These are phyloP conservation scores for Boletus eberwhitei DNA, from an alignment of 768 basidiomycete species.

Conservation along the genomic window DNA sequence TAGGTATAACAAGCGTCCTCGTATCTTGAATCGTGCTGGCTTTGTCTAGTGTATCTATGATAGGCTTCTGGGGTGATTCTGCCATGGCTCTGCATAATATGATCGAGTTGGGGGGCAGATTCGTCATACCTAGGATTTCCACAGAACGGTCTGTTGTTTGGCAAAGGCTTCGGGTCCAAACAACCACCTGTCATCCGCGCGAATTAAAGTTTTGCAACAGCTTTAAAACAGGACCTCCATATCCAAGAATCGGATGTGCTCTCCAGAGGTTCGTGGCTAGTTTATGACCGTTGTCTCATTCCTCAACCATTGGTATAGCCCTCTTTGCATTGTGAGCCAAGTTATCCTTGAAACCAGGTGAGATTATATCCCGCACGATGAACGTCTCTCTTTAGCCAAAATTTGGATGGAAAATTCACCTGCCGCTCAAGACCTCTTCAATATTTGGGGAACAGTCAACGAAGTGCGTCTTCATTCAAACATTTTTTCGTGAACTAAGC, in stretches of 20 bases:
- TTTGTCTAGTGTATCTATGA: no score
- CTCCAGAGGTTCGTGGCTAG: constrained; percentile 21
- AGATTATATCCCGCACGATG: constrained; percentile 56
- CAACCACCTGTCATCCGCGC: no score
- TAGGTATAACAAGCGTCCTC: no score
- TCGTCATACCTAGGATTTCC: no score
- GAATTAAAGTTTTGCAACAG: no score
- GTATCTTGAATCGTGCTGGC: no score
- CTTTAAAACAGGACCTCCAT: constrained; percentile 18
- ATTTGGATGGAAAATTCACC: constrained; percentile 59
- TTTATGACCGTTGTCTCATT: background rate
- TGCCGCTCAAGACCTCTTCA: constrained; percentile 59
- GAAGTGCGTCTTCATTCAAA: constrained; percentile 38
- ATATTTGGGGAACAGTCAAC: constrained; percentile 53
- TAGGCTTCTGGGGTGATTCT: no score
- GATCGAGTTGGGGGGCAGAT: no score
- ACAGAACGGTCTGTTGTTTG: no score
- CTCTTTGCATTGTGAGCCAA: constrained; percentile 55
- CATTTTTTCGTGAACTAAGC: background rate
- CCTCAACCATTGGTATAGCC: constrained; percentile 23
- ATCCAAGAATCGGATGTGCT: constrained; percentile 12
- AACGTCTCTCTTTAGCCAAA: constrained; percentile 54
- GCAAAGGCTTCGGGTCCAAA: no score
- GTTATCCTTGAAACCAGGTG: constrained; percentile 48
- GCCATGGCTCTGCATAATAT: no score